These are phyloP conservation scores for Barnettozyma sp. DNA, from an alignment of 805 yeast species.

Conservation along the genomic window DNA sequence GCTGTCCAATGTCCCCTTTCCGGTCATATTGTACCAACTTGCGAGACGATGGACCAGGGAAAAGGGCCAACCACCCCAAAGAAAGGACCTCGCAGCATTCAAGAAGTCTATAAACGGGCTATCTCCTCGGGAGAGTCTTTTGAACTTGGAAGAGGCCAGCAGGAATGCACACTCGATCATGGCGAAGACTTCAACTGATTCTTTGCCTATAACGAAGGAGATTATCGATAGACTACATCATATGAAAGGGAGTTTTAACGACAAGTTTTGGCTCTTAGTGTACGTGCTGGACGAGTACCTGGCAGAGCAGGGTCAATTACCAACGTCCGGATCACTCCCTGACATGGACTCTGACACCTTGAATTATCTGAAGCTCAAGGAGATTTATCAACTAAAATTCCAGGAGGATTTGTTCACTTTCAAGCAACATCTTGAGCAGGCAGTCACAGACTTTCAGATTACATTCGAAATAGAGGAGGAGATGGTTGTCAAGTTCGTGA, in stretches of 20 bases:
- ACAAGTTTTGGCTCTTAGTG: constrained; percentile 55
- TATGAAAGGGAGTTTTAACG: constrained; percentile 13
- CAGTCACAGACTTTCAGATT: constrained; percentile 24
- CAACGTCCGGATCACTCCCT: constrained; percentile 69
- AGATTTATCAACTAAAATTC: constrained; percentile 52
- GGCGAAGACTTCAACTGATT: not conserved
- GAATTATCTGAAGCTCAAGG: constrained; percentile 51
- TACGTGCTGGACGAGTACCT: constrained; percentile 50
- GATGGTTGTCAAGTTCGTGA: constrained; percentile 45
- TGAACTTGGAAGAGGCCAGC: constrained; percentile 46
- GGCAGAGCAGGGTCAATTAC: constrained; percentile 39
- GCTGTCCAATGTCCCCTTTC: constrained; percentile 63
- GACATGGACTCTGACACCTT: constrained; percentile 82
- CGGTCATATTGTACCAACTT: constrained; percentile 35
- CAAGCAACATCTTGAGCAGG: constrained; percentile 27
- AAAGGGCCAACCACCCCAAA: constrained; percentile 26
- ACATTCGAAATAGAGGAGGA: constrained; percentile 23
- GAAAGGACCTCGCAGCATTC: constrained; percentile 36
- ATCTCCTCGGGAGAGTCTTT: constrained; percentile 3
- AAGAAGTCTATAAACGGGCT: constrained; percentile 26
- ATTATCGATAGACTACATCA: too few species aligned
- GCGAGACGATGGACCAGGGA: constrained; percentile 41
- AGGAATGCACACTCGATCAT: constrained; percentile 21
- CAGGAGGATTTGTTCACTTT: constrained; percentile 39
- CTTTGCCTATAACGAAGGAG: too few species aligned